Evolutionary conservation across 371 early-diverging fungal species (phyloP), one percentile per base, ranked within the genome.

Genomic region (Mucor saturninus): DNA sequence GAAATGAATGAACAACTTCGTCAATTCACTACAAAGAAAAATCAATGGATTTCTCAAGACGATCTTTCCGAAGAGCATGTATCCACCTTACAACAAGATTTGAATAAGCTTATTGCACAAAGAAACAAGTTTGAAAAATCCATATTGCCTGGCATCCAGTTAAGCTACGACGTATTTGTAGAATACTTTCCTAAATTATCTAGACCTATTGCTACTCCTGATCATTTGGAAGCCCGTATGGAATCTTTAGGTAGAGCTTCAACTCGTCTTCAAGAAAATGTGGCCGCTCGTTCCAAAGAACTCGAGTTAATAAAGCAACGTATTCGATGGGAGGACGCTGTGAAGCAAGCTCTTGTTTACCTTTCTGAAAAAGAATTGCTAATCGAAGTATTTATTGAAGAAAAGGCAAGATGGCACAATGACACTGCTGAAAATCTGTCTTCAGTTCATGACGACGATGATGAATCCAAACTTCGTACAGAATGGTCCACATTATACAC

Each of bases 191-290:
- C 74, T 5, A 61, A 67, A 51, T 52, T 82, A 7, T 64, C 76
- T 7, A 62, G 71, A 30, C 78, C 81, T 0, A 70, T 78, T 29
- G 75, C 74, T 5, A 74, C 65, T 0, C 81, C 81, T 0, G 81
- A 81, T 68, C 75, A 78, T 56, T 61, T 81, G 7, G 81, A 78
- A 46, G 73, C 67, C 3, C 62, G 69, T 32, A 81, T 81, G 81
- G 77, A 75, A 26, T 67, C 72, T 2, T 32, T 76, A 8, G 37
- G 52, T 14, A 71, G 72, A 42, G 48, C 66, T 0, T 45, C 58
- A 1, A 54, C 43, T 31, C 54, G 80, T 6, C 60, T 76, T 10
- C 66, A 77, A 42, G 81, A 81, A 28, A 67, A 58, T 26, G 49
- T 78, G 11, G 50, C 57, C 2, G 60, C 71, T 8, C 58, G 64